Percentiles rank a stretch among this genome's conserved stretches.
These are phyloP conservation scores for Leccinellum rugosiceps DNA, from an alignment of 768 basidiomycete species.

Conservation along the genomic window DNA sequence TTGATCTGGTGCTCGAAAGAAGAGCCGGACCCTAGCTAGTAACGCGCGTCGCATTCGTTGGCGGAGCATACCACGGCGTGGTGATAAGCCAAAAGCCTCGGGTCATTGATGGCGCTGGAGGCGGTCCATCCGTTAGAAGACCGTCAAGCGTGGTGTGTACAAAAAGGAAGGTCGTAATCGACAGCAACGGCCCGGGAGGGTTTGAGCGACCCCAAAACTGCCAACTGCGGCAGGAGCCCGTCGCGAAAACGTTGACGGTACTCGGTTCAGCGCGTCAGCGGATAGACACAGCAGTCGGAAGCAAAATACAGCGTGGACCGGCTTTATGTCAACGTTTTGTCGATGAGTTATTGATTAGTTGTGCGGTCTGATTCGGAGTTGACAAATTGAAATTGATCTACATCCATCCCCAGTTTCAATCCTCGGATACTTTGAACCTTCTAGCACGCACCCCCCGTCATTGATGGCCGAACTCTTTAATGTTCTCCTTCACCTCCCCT, in stretches of 20 bases:
- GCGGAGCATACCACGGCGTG: conserved; percentile 1
- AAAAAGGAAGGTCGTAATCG: neutral
- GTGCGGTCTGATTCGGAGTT: conserved; percentile 1
- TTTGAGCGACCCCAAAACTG: conserved; percentile 31
- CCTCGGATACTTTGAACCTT: conserved; percentile 13
- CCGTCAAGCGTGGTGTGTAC: neutral
- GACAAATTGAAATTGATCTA: conserved; percentile 16
- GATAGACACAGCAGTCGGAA: conserved; percentile 3
- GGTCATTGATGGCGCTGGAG: neutral
- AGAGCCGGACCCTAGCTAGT: conserved; percentile 19
- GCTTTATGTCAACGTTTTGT: conserved; percentile 30
- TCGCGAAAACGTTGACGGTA: conserved; percentile 9
- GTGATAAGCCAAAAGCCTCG: conserved; percentile 8
- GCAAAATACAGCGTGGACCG: neutral
- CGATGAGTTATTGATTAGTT: conserved; percentile 1
- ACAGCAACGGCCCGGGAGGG: conserved; percentile 9
- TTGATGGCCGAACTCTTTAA: conserved; percentile 12
- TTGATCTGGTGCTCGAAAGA: conserved; percentile 4
- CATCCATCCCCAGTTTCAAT: conserved; percentile 5
- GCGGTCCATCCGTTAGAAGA: neutral
- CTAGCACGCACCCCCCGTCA: conserved; percentile 9
- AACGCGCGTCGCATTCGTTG: conserved; percentile 5
- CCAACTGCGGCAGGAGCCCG: conserved; percentile 24
- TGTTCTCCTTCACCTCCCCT: conserved; percentile 4
- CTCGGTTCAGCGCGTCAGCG: conserved; percentile 12